phyloP scores from a whole-genome alignment of 352 stramenopile genomes.

The Elongisporangium prolatum region DNA sequence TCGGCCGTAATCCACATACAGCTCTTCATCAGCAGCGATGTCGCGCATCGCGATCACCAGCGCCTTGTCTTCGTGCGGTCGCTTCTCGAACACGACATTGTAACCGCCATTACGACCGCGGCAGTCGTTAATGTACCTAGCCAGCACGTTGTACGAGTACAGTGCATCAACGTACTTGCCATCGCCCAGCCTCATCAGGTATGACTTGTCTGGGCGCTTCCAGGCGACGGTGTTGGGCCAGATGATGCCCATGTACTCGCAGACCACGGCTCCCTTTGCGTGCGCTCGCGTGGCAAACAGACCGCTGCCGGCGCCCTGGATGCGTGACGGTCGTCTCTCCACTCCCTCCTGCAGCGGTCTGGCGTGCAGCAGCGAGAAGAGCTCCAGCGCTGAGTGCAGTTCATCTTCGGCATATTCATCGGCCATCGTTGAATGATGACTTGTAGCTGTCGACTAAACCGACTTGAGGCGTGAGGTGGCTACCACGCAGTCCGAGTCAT shows the following conservation, averaged over 20 bases:
- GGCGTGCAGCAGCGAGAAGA: conserved; percentile 14
- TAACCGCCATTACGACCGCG: conserved; percentile 36
- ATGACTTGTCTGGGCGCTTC: conserved; percentile 61
- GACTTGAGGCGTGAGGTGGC: not conserved
- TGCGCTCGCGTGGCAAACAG: conserved; percentile 40
- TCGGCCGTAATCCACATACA: conserved; percentile 82
- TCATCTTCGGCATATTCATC: conserved; percentile 7
- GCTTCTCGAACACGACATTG: conserved; percentile 79
- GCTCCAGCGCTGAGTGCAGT: conserved; percentile 14
- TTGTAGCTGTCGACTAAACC: not conserved
- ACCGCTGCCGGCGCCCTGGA: conserved; percentile 44
- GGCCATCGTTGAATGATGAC: not conserved
- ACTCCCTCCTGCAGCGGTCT: conserved; percentile 23
- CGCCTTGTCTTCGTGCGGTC: conserved; percentile 36
- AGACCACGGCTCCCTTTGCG: conserved; percentile 21
- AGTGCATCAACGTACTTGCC: conserved; percentile 71
- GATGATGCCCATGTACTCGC: conserved; percentile 35
- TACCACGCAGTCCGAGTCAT: not conserved
- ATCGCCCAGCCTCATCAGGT: conserved; percentile 80
- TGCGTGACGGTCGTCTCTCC: conserved; percentile 33
- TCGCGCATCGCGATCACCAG: conserved; percentile 55
- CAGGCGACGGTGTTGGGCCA: conserved; percentile 38
- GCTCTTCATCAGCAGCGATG: conserved; percentile 54
- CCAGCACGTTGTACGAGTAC: conserved; percentile 35
- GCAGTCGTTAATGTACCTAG: conserved; percentile 83